Evolutionary conservation across 1,284 basidiomycete species (phyloP).

Genomic region (Cerrena zonata): DNA sequence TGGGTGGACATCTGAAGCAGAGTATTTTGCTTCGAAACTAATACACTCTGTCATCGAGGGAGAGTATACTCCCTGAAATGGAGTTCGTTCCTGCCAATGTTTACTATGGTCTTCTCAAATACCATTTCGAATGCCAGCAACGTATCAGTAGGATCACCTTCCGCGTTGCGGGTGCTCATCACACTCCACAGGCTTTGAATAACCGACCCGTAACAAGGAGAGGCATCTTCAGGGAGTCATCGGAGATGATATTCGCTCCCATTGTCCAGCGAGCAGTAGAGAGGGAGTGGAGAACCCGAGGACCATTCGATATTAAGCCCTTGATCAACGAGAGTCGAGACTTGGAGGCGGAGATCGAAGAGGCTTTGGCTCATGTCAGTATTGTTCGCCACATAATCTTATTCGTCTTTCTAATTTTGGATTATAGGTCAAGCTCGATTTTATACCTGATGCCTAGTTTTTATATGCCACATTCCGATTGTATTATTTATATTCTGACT

Average conservation of each 20-base stretch:
- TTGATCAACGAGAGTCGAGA: background rate
- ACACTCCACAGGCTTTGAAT: background rate
- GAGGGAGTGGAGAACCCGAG: background rate
- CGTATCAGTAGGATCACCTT: background rate
- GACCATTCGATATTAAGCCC: background rate
- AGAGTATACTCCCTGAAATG: constrained; percentile 9
- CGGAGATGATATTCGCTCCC: background rate
- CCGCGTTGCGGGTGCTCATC: background rate
- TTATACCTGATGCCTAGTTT: no score
- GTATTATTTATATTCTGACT: no score
- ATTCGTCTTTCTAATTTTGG: no score
- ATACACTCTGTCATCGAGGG: constrained; percentile 1
- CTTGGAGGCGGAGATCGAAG: background rate
- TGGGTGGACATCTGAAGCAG: constrained; percentile 7
- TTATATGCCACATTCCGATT: no score
- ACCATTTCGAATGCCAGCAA: constrained; percentile 9
- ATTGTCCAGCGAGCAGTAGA: background rate
- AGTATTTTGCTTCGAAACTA: constrained; percentile 1
- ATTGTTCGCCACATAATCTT: no score
- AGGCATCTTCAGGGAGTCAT: background rate
- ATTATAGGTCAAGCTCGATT: no score
- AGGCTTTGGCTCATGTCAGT: background rate
- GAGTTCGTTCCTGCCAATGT: constrained; percentile 1
- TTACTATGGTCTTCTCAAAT: constrained; percentile 2
- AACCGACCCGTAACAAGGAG: background rate